phyloP scores from a whole-genome alignment of 2,329 filamentous ascomycete species.

The Monosporascus ibericus region DNA sequence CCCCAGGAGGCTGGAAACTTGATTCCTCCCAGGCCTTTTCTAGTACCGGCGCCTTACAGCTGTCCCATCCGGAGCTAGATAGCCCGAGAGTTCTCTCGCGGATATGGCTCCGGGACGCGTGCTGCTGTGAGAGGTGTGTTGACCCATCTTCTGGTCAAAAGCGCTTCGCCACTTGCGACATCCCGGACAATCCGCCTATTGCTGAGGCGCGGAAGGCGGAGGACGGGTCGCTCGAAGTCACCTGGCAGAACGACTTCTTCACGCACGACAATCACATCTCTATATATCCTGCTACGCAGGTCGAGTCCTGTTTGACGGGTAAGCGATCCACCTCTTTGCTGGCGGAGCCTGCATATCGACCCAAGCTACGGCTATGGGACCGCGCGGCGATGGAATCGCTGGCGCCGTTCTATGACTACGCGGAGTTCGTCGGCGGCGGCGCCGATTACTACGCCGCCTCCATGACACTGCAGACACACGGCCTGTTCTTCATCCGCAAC shows the following conservation, averaged over 20 bases:
- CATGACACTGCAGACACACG: constrained; percentile 55
- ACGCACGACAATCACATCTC: constrained; percentile 24
- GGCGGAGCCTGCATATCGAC: background rate
- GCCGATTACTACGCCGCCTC: constrained; percentile 56
- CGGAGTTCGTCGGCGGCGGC: constrained; percentile 62
- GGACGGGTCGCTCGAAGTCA: constrained; percentile 45
- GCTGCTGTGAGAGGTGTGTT: constrained; percentile 49
- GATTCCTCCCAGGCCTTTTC: background rate
- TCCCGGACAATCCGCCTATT: constrained; percentile 41
- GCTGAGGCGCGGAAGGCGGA: constrained; percentile 21
- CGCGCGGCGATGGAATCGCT: constrained; percentile 33
- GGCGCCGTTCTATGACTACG: constrained; percentile 56
- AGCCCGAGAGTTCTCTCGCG: constrained; percentile 1
- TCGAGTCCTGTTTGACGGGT: constrained; percentile 7
- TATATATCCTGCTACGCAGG: constrained; percentile 23
- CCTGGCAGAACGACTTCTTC: constrained; percentile 49
- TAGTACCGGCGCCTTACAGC: background rate
- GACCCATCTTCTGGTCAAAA: constrained; percentile 57
- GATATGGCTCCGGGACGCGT: constrained; percentile 49
- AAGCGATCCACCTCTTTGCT: background rate
- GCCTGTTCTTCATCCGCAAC: constrained; percentile 69
- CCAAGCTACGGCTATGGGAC: constrained; percentile 3
- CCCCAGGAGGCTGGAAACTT: background rate
- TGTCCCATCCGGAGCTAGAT: background rate
- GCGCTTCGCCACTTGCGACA: constrained; percentile 58